phyloP scores from a whole-genome alignment of 345 rosid species.

The Excoecaria agallocha region DNA sequence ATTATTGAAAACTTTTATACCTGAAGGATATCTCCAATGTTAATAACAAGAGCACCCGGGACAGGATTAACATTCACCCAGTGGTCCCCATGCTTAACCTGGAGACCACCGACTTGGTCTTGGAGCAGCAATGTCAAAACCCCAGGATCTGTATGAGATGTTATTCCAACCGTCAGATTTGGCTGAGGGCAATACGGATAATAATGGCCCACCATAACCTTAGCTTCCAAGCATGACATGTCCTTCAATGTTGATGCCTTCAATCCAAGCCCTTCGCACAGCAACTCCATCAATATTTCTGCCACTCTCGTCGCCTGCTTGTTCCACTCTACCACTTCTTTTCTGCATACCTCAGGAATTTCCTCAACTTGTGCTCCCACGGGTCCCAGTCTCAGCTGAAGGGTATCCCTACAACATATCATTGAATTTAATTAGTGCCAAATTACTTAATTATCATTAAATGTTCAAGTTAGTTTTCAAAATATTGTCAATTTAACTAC shows the following conservation, averaged over 20 bases:
- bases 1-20: no score
- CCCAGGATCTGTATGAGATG: slow-evolving; percentile 51
- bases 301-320: slow-evolving; percentile 27
- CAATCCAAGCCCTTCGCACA: slow-evolving; percentile 54
- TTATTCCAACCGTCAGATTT: slow-evolving; percentile 45
- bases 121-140: slow-evolving; percentile 44
- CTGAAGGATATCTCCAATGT: slow-evolving; percentile 55
- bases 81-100: slow-evolving; percentile 39
- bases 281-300: slow-evolving; percentile 36
- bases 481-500: no score
- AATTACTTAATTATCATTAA: no score
- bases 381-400: slow-evolving; percentile 38
- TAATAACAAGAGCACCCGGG: slow-evolving; percentile 47
- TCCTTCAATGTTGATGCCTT: slow-evolving; percentile 32
- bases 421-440: background rate
- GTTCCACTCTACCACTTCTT: slow-evolving; percentile 44
- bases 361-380: slow-evolving; percentile 15
- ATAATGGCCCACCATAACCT: slow-evolving; percentile 45
- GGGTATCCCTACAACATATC: slow-evolving; percentile 42
- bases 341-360: slow-evolving; percentile 47
- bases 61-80: slow-evolving; percentile 54
- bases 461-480: no score
- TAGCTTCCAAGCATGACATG: slow-evolving; percentile 33
- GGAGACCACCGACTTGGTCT: slow-evolving; percentile 48
- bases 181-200: slow-evolving; percentile 61